These are phyloP conservation scores for Lepidium aucheri DNA, from an alignment of 345 rosid species.

Conservation along the genomic window DNA sequence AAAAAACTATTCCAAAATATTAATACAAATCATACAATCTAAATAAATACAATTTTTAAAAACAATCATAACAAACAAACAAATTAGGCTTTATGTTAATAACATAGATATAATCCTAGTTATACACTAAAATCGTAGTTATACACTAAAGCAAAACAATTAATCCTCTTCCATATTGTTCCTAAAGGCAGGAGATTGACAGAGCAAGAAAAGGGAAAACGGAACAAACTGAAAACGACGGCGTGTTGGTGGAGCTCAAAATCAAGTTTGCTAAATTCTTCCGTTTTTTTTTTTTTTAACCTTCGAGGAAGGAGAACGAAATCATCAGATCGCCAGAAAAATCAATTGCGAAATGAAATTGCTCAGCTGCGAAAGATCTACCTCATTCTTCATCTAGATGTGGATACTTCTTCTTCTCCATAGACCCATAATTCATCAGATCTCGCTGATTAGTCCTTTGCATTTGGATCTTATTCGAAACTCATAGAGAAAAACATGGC, in stretches of 20 bases:
- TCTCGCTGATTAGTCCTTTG: conserved; percentile 6
- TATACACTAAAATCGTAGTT: too few relatives aligned
- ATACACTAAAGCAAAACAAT: too few relatives aligned
- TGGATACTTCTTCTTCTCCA: neutral
- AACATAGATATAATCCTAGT: too few relatives aligned
- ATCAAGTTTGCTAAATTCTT: neutral
- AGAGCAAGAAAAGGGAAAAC: too few relatives aligned
- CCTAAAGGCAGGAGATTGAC: too few relatives aligned
- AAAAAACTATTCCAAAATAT: too few relatives aligned
- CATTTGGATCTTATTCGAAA: conserved; percentile 23
- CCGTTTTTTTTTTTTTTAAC: neutral
- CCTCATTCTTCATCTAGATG: conserved; percentile 5
- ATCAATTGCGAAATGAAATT: neutral
- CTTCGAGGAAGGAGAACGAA: neutral
- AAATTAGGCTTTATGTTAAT: too few relatives aligned
- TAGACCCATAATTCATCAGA: conserved; percentile 6
- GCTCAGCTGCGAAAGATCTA: neutral
- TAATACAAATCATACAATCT: too few relatives aligned
- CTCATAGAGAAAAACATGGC: conserved; percentile 37
- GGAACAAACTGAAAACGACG: neutral
- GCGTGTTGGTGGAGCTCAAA: neutral
- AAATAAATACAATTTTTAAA: too few relatives aligned
- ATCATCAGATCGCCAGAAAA: neutral
- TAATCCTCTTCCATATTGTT: too few relatives aligned
- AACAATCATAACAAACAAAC: too few relatives aligned